Evolutionary conservation across 2,329 filamentous ascomycete genomes (phyloP).

Genomic region (Nemania sp.): DNA sequence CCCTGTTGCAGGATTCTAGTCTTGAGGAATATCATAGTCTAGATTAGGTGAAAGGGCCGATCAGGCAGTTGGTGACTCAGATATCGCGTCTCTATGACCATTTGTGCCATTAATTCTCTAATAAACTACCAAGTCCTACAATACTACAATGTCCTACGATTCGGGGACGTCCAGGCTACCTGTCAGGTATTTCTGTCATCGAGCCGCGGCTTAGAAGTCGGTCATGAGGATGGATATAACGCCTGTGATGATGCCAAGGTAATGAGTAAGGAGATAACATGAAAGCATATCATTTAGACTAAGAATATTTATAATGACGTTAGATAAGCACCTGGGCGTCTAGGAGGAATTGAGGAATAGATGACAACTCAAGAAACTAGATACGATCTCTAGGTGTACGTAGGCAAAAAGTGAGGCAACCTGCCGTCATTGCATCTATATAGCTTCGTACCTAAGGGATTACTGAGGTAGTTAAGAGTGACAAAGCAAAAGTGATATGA

Average conservation of each 20-base stretch:
- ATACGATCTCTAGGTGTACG: not conserved
- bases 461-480: not conserved
- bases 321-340: not conserved
- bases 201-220: not conserved
- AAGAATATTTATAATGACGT: not conserved
- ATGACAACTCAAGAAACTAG: not conserved
- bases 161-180: not conserved
- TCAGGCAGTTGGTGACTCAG: not conserved
- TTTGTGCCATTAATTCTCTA: not conserved
- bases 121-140: not conserved
- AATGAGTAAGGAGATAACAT: not conserved
- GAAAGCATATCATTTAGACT: not conserved
- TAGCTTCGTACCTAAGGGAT: not conserved
- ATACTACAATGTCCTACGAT: not conserved
- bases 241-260: not conserved
- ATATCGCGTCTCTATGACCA: not conserved
- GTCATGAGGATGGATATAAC: not conserved
- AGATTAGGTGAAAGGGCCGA: not conserved
- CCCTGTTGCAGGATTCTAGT: not conserved
- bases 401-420: not conserved
- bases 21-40: not conserved
- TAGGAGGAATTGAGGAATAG: not conserved
- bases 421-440: too few species aligned
- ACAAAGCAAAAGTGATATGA: too few species aligned
- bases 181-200: not conserved